Conservation (phyloP, 495 filamentous ascomycete genomes). For the Annulohypoxylon maeteangense region DNA sequence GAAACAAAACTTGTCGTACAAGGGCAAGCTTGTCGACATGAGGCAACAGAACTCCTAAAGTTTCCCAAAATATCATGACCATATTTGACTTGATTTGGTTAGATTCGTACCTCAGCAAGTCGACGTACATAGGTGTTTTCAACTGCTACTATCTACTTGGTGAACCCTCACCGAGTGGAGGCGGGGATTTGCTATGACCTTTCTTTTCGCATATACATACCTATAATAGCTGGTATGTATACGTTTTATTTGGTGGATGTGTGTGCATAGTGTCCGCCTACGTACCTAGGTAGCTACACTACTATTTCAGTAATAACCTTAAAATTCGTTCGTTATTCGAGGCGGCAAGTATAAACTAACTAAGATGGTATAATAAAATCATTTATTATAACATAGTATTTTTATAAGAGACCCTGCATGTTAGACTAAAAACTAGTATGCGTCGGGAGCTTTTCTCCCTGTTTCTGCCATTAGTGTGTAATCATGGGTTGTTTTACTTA, state of each 20-base stretch:
- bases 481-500: background rate
- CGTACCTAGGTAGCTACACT: background rate
- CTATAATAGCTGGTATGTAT: slow-evolving; percentile 10
- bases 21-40: background rate
- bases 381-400: background rate
- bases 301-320: background rate
- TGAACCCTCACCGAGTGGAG: slow-evolving; percentile 1
- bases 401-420: slow-evolving; percentile 11
- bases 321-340: background rate
- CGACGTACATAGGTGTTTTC: too few relatives aligned
- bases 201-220: slow-evolving; percentile 20
- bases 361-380: background rate
- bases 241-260: background rate
- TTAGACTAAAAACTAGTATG: slow-evolving; percentile 1
- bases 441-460: slow-evolving; percentile 10
- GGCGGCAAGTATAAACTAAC: background rate
- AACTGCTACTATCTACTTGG: too few relatives aligned
- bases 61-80: background rate
- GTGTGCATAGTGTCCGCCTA: background rate
- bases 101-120: slow-evolving; percentile 22
- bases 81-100: slow-evolving; percentile 1
- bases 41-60: background rate
- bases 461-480: background rate
- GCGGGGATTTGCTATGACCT: background rate
- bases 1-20: background rate